Evolutionary conservation across 306 rosid genomes (phyloP).

Genomic region (Elaeagnus macrophylla): DNA sequence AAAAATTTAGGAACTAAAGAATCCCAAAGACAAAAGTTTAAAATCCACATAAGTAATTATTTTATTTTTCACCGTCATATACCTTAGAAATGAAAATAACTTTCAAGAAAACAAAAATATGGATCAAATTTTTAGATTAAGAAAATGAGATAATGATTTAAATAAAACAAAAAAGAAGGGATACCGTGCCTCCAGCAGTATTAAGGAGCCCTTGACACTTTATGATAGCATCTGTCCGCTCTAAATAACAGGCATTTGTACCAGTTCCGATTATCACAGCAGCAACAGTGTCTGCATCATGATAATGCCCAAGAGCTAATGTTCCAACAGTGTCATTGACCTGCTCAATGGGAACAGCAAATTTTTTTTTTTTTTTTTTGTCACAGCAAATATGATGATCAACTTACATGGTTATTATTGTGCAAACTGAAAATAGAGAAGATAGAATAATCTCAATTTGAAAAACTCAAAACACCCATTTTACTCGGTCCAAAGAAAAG

Average conservation of each 20-base stretch:
- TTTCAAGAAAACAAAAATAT: neutral
- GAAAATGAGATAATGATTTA: neutral
- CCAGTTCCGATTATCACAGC: slow-evolving; percentile 88
- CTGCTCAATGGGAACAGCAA: slow-evolving; percentile 27
- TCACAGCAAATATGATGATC: too few relatives aligned
- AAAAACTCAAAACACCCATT: too few relatives aligned
- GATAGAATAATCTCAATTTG: too few relatives aligned
- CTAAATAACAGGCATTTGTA: slow-evolving; percentile 88
- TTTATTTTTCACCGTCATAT: neutral
- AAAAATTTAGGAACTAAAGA: too few relatives aligned
- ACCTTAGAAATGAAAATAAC: neutral
- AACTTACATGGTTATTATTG: too few relatives aligned
- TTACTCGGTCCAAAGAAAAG: neutral
- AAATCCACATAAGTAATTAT: too few relatives aligned
- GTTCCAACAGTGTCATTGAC: slow-evolving; percentile 90
- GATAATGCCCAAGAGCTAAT: slow-evolving; percentile 82
- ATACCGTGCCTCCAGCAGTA: slow-evolving; percentile 72
- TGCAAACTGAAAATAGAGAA: too few relatives aligned
- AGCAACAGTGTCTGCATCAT: slow-evolving; percentile 80
- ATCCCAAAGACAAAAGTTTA: too few relatives aligned
- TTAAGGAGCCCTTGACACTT: slow-evolving; percentile 80
- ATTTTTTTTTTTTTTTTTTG: too few relatives aligned
- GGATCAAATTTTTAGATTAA: neutral
- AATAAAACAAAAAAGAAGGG: slow-evolving; percentile 6
- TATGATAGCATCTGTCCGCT: slow-evolving; percentile 81